Conservation (phyloP, 2,329 filamentous ascomycete species). For the Graphilbum fragrans region DNA sequence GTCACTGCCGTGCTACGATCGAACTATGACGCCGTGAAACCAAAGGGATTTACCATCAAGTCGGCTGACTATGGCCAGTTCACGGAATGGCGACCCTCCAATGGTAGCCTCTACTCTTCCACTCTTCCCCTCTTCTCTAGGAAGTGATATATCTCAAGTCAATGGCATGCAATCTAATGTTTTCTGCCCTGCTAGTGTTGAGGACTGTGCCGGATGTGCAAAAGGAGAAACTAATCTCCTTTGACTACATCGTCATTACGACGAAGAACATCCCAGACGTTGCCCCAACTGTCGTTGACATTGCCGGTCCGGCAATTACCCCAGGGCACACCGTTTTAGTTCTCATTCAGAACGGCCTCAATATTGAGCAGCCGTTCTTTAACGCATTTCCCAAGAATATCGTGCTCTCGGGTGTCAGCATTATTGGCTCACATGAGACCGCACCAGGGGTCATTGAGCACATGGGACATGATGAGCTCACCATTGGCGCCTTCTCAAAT, state of each 20-base stretch:
- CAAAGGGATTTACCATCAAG: too few relatives aligned
- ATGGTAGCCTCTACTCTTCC: too few relatives aligned
- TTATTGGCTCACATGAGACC: not conserved
- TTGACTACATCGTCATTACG: conserved; percentile 3
- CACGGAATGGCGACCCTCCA: too few relatives aligned
- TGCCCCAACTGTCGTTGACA: conserved; percentile 1
- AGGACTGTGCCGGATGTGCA: not conserved
- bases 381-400: conserved; percentile 1
- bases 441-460: not conserved
- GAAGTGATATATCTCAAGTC: too few relatives aligned
- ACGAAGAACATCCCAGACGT: conserved; percentile 2
- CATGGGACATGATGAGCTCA: not conserved
- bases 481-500: not conserved
- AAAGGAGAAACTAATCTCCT: not conserved
- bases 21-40: too few relatives aligned
- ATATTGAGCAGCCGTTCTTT: conserved; percentile 2
- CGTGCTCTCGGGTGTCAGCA: conserved; percentile 1
- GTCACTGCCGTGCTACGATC: too few relatives aligned
- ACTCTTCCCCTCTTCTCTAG: too few relatives aligned
- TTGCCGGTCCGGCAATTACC: not conserved
- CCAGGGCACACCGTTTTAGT: not conserved
- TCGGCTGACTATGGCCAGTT: too few relatives aligned
- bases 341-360: conserved; percentile 5
- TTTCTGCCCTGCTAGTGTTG: too few relatives aligned
- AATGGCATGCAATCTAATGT: too few relatives aligned